Percentiles rank a stretch among this genome's conserved stretches.
These are phyloP conservation scores for Hyaloscypha variabilis DNA, from an alignment of 495 filamentous ascomycete genomes.

Conservation along the genomic window DNA sequence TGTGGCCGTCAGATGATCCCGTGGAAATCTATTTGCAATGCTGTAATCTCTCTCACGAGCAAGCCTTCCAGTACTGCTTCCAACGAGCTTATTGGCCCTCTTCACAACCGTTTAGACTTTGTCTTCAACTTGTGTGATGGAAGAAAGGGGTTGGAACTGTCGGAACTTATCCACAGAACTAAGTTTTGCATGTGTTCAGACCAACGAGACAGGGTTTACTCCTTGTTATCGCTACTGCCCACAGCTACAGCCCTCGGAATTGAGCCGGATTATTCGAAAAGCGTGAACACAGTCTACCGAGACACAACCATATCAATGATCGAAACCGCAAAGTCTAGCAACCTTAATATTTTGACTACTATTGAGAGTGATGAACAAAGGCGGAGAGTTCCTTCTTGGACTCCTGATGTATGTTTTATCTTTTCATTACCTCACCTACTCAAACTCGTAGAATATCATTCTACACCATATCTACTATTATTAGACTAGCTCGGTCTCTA, in stretches of 20 bases:
- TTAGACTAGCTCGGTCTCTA: too few relatives aligned
- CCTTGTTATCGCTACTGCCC: neutral
- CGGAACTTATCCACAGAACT: neutral
- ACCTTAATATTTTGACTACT: neutral
- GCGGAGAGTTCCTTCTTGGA: slow-evolving; percentile 15
- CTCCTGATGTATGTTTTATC: slow-evolving; percentile 17
- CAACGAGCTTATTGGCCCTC: too few relatives aligned
- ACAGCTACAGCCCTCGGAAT: neutral
- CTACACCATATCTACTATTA: neutral
- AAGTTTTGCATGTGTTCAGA: slow-evolving; percentile 16
- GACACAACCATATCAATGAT: neutral
- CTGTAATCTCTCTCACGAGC: too few relatives aligned
- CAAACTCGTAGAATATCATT: too few relatives aligned
- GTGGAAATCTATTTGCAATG: slow-evolving; percentile 1
- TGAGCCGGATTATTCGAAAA: slow-evolving; percentile 17
- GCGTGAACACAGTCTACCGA: neutral
- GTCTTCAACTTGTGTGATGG: neutral
- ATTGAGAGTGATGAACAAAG: neutral
- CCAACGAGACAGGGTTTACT: slow-evolving; percentile 13
- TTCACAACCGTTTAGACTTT: too few relatives aligned
- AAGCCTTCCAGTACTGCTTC: too few relatives aligned
- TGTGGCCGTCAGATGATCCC: neutral
- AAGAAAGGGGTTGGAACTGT: neutral
- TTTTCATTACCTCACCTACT: neutral
- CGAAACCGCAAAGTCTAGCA: neutral